Conservation (phyloP, 176 grass and related monocot genomes). For the Eleusine indica region DNA sequence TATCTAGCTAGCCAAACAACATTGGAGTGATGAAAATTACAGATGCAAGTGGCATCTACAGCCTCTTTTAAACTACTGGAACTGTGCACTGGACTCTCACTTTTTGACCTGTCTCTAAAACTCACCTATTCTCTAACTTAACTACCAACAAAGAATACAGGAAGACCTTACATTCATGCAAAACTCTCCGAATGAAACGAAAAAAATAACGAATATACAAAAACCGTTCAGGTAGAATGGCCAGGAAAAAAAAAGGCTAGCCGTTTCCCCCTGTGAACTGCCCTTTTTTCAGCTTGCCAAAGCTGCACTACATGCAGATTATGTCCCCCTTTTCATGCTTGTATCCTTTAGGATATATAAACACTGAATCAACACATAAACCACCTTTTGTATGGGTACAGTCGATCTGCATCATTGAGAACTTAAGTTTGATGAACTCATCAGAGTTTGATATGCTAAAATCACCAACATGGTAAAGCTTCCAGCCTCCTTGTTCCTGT, state of each 20-base stretch:
- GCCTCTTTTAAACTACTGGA: slow-evolving; percentile 21
- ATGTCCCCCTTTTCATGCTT: slow-evolving; percentile 47
- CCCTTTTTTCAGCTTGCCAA: slow-evolving; percentile 10
- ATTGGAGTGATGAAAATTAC: slow-evolving; percentile 50
- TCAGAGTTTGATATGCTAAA: slow-evolving; percentile 60
- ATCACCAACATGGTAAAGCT: slow-evolving; percentile 86
- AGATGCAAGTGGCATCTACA: slow-evolving; percentile 43
- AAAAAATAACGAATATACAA: slow-evolving; percentile 46
- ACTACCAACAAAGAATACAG: slow-evolving; percentile 50
- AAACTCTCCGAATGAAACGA: slow-evolving; percentile 48
- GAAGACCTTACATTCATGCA: slow-evolving; percentile 46
- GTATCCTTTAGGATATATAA: slow-evolving; percentile 72
- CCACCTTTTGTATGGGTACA: slow-evolving; percentile 96
- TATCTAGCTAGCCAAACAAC: slow-evolving; percentile 38
- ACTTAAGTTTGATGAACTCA: slow-evolving; percentile 68
- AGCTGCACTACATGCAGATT: slow-evolving; percentile 46
- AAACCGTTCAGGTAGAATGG: slow-evolving; percentile 46
- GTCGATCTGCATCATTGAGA: slow-evolving; percentile 96
- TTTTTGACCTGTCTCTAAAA: slow-evolving; percentile 23
- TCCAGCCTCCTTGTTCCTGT: slow-evolving; percentile 73
- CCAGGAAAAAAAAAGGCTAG: slow-evolving; percentile 48
- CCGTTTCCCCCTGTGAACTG: slow-evolving; percentile 33
- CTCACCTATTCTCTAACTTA: slow-evolving; percentile 24
- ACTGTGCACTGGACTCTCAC: slow-evolving; percentile 29
- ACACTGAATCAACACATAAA: slow-evolving; percentile 77